Percentiles rank a stretch among this genome's conserved stretches.
These are phyloP conservation scores for Incumbomyces delicatus DNA, from an alignment of 2,329 filamentous ascomycete genomes.

Conservation along the genomic window DNA sequence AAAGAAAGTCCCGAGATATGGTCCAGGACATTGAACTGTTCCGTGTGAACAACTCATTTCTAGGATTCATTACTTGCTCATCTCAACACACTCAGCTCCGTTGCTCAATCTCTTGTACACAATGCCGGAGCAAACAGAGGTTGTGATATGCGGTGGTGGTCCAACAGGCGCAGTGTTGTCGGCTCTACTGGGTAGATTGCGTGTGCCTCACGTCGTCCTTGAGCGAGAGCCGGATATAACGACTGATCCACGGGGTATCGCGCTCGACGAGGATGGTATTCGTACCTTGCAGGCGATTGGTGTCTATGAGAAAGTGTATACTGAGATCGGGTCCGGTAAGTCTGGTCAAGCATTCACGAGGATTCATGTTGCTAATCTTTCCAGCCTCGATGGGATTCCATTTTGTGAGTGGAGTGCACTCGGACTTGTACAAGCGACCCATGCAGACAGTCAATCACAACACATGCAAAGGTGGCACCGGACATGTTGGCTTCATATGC, in stretches of 20 bases:
- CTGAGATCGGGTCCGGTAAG: conserved; percentile 24
- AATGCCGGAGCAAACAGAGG: conserved; percentile 17
- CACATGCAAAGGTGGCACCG: conserved; percentile 23
- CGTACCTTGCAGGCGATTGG: conserved; percentile 24
- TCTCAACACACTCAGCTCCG: too few species aligned
- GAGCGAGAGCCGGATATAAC: conserved; percentile 24
- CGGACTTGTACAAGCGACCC: conserved; percentile 13
- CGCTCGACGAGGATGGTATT: conserved; percentile 27
- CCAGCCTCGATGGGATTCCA: conserved; percentile 16
- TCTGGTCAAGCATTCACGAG: background rate
- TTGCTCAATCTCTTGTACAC: too few species aligned
- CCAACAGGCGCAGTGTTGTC: conserved; percentile 25
- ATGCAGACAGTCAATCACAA: conserved; percentile 13
- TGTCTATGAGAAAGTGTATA: conserved; percentile 22
- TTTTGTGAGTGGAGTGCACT: conserved; percentile 14
- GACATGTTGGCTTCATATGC: conserved; percentile 24
- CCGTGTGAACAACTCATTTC: too few species aligned
- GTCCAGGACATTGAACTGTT: too few species aligned
- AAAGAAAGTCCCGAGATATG: too few species aligned
- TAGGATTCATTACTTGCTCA: too few species aligned
- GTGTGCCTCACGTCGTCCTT: conserved; percentile 22
- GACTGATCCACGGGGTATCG: conserved; percentile 26
- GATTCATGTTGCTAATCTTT: conserved; percentile 1
- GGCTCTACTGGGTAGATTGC: conserved; percentile 20
- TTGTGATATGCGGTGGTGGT: conserved; percentile 26